Base-by-base conservation (phyloP, 192 early-diverging fungal genomes). In the Coemansia sp. region DNA sequence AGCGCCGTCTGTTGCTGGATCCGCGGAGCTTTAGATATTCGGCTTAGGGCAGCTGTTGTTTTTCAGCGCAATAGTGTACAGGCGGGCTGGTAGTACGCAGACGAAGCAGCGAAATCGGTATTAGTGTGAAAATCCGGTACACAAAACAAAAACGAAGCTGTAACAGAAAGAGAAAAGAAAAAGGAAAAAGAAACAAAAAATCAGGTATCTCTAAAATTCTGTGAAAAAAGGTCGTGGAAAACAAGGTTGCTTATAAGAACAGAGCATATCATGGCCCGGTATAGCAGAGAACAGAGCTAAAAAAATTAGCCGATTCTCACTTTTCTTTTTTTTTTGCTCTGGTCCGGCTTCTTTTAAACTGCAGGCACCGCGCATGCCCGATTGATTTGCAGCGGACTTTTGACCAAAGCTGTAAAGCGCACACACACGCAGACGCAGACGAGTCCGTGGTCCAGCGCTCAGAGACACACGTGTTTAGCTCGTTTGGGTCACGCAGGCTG, bases 301-400 rank as follows among this genome's bases (percentile, higher is more conserved):
- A 15, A 8, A 48, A 15, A 48, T 15, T 3, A 15, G 5, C 8
- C 9, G 17, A 48, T 12, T 8, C 3, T 15, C 12, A 15, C 9
- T 48, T 48, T 48, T 15, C 8, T 12, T 48, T 48, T 48, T 48
- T 48, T 12, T 48, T 48, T 5, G 9, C 14, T 15, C 11, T 3
- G 45, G 12, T 15, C 45, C 1, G 45, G 45, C 45, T 48, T 48
- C 45, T 48, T 15, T 48, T 12, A 15, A 15, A 12, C 45, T 48
- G 45, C 45, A 48, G 45, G 45, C 45, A 48, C 17, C 14, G 45
- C 17, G 45, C 45, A 48, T 48, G 45, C 45, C 22, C 22, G 22
- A 28, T 48, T 48, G 45, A 48, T 48, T 48, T 48, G 45, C 45
- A 48, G 45, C 45, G 45, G 45, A 48, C 45, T 48, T 48, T 48